A percentile compares a stretch with the other conserved stretches of the same genome.
Conservation (phyloP, 208 protist genomes). For the Leptomonas pyrrhocoris region DNA sequence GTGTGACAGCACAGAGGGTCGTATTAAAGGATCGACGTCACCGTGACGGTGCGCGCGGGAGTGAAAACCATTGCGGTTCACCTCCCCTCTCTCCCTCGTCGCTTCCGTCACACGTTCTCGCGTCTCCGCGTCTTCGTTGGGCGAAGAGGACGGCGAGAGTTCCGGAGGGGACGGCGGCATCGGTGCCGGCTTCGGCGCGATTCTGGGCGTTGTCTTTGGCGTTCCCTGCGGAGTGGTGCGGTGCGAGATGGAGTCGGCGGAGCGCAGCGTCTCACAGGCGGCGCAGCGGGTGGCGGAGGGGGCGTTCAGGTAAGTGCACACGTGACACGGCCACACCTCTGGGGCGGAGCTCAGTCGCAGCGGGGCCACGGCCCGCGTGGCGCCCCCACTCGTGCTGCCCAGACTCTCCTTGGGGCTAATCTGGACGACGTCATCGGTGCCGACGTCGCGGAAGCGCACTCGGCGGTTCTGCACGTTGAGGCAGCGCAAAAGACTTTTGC, state of each 20-base stretch:
- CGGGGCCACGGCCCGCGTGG: constrained; percentile 23
- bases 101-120: not conserved
- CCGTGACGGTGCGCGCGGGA: not conserved
- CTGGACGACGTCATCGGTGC: constrained; percentile 59
- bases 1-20: not conserved
- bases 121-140: not conserved
- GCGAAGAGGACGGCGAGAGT: not conserved
- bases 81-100: not conserved
- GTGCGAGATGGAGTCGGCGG: constrained; percentile 11
- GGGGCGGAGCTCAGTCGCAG: constrained; percentile 35
- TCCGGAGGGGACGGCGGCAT: not conserved
- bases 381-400: constrained; percentile 21
- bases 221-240: constrained; percentile 5
- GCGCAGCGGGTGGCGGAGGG: constrained; percentile 51
- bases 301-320: constrained; percentile 78
- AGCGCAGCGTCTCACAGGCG: constrained; percentile 60
- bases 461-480: constrained; percentile 75
- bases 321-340: constrained; percentile 75
- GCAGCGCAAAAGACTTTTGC: constrained; percentile 73
- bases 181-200: constrained; percentile 5
- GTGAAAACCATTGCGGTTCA: no score
- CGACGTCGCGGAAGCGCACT: constrained; percentile 66
- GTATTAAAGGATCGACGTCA: not conserved
- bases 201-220: constrained; percentile 6
- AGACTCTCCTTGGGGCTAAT: constrained; percentile 61